Conservation (phyloP, 257 asterid species). For the Solanum corneliomulleri region DNA sequence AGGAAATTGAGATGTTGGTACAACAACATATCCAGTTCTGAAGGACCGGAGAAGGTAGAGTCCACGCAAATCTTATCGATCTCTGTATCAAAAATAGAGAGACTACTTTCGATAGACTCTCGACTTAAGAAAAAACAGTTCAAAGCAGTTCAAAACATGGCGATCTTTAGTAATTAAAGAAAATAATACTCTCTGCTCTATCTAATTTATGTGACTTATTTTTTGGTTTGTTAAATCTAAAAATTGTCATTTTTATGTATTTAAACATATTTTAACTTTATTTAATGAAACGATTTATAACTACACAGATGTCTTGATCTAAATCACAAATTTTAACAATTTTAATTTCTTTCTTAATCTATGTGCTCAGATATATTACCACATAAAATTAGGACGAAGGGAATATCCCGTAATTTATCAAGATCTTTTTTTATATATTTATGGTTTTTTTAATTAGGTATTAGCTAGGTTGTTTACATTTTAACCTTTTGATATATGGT, state of each 20-base stretch:
- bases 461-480: too few species aligned
- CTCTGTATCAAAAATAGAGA: background rate
- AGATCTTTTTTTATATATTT: too few species aligned
- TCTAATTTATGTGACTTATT: background rate
- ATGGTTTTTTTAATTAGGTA: background rate
- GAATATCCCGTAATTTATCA: background rate
- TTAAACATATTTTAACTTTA: too few species aligned
- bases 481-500: too few species aligned
- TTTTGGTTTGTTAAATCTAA: too few species aligned
- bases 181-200: too few species aligned
- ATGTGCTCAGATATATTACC: background rate
- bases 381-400: background rate
- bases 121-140: too few species aligned
- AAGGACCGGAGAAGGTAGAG: background rate
- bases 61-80: too few species aligned
- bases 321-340: background rate
- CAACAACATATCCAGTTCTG: background rate
- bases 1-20: conserved; percentile 56
- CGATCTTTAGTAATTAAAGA: background rate
- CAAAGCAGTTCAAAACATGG: too few species aligned
- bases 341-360: background rate
- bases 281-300: background rate
- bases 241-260: too few species aligned
- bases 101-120: background rate
- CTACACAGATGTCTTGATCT: background rate